Conservation (phyloP, 1,284 basidiomycete species). For the Earliella scabrosa region DNA sequence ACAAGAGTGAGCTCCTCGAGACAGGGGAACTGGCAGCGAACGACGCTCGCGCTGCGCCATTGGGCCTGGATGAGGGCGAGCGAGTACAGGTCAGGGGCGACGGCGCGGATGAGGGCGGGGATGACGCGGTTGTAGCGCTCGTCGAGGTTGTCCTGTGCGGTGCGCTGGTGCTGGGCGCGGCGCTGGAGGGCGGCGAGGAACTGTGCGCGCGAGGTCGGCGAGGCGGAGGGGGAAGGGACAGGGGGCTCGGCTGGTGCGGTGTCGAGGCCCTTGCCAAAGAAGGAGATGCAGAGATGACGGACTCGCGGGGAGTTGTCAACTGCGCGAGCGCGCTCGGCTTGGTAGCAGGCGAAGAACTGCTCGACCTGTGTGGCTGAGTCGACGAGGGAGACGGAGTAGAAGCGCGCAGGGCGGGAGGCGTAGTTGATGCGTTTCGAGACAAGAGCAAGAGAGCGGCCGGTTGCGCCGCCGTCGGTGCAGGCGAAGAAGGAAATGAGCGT, state of each 20-base stretch:
- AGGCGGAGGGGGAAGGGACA: not conserved
- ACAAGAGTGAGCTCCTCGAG: slow-evolving; percentile 20
- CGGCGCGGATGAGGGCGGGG: slow-evolving; percentile 15
- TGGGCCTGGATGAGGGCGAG: slow-evolving; percentile 20
- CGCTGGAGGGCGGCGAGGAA: slow-evolving; percentile 17
- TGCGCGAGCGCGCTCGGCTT: slow-evolving; percentile 6
- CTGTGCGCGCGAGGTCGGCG: slow-evolving; percentile 2
- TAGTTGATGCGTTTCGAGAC: slow-evolving; percentile 17
- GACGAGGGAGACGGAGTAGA: slow-evolving; percentile 18
- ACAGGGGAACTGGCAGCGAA: slow-evolving; percentile 15
- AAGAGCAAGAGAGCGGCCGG: slow-evolving; percentile 16
- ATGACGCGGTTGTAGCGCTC: slow-evolving; percentile 20
- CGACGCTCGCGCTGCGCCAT: slow-evolving; percentile 17
- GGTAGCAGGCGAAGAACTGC: slow-evolving; percentile 11
- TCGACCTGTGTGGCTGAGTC: slow-evolving; percentile 8
- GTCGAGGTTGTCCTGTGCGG: slow-evolving; percentile 16
- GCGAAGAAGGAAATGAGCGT: slow-evolving; percentile 16
- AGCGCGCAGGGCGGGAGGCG: slow-evolving; percentile 12
- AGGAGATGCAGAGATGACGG: slow-evolving; percentile 12
- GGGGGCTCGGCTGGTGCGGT: not conserved
- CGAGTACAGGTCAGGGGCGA: slow-evolving; percentile 16
- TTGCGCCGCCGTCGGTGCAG: slow-evolving; percentile 22
- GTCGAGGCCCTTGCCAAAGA: slow-evolving; percentile 6
- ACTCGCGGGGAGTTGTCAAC: slow-evolving; percentile 4
- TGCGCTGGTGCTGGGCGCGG: slow-evolving; percentile 15